Base-by-base conservation (phyloP, 139 green algal genomes). In the Diplosphaera chodatii region DNA sequence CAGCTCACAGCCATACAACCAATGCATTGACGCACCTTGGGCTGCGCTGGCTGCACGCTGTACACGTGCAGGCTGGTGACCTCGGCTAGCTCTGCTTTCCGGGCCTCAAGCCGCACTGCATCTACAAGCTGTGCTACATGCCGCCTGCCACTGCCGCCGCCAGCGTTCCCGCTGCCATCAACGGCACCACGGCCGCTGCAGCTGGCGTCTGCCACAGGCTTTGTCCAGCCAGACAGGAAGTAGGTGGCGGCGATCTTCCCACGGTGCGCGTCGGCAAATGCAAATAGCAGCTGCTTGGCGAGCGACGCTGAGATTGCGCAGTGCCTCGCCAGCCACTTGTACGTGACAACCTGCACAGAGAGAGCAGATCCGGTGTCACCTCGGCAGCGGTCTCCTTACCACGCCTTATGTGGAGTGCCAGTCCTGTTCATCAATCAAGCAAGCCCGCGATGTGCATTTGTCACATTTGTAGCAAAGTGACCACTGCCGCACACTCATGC, bases 21-120 rank as follows among this genome's bases (percentile, higher is more conserved):
- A n/a, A n/a, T n/a, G n/a, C n/a, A n/a, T n/a, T n/a, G n/a, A n/a
- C n/a, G n/a, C n/a, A n/a, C n/a, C n/a, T 82, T 85, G 25, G 78
- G 75, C 63, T 74, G 69, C 40, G 74, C 64, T 16, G 82, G 82
- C 62, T 85, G 78, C 25, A 88, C 65, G 34, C 76, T 84, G 74
- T 88, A 87, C 21, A 88, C 77, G 70, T 88, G 82, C 73, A 88
- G 41, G 31, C 41, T 73, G 5, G 77, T 83, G 40, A 87, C 66
- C 30, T 56, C 30, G 1, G 69, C 37, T 27, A 88, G 66, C 27
- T 30, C 32, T 0, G 56, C 48, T 31, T 65, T n/a, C 4, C 8
- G n/a, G 23, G 34, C 48, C 4, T 48, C 37, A 33, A 80, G 28
- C 13, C 64, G 28, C 65, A 76, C 77, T 15, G 62, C 72, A 13